Conservation (phyloP, 257 asterid genomes). For the Solanum dulcamara region DNA sequence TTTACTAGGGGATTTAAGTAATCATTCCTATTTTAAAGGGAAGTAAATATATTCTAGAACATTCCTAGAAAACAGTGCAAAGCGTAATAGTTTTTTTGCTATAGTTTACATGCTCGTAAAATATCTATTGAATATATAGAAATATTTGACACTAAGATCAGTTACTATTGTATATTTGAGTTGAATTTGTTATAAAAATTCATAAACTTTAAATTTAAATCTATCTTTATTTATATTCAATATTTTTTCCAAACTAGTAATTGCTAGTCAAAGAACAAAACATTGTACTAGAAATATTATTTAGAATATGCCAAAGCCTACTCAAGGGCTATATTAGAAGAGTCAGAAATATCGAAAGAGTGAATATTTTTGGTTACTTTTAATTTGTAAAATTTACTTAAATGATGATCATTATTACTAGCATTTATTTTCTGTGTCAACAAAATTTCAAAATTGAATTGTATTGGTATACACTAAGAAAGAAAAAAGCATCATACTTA, state of each 20-base stretch:
- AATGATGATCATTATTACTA: not conserved
- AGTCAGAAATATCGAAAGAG: not conserved
- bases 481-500: not conserved
- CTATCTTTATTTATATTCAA: not conserved
- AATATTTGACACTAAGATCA: not conserved
- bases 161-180: not conserved
- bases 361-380: not conserved
- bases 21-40: no score
- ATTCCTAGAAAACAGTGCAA: no score
- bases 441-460: not conserved
- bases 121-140: not conserved
- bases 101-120: not conserved
- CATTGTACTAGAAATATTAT: not conserved
- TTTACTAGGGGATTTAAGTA: no score
- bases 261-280: not conserved
- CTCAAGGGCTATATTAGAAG: not conserved
- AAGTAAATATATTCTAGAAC: no score
- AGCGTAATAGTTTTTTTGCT: no score
- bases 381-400: not conserved
- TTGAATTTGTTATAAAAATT: accelerated
- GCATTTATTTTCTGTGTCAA: not conserved
- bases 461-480: not conserved
- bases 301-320: not conserved
- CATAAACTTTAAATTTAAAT: not conserved
- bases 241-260: not conserved